phyloP scores from a whole-genome alignment of 1,284 basidiomycete species.

The Pseudozyma thailandica region DNA sequence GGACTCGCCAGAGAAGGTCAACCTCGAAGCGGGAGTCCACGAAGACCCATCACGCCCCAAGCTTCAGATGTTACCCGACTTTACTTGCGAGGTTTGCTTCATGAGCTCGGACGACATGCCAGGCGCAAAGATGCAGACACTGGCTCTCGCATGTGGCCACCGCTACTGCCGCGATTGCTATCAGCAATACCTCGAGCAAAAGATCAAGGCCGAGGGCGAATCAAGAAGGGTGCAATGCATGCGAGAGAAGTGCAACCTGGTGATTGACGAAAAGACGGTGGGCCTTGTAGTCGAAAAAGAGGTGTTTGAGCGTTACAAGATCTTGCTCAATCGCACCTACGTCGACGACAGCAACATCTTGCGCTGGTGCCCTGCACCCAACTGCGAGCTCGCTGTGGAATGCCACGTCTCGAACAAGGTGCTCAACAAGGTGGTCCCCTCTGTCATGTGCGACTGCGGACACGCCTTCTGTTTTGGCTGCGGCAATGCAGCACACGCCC shows the following conservation, averaged over 20 bases:
- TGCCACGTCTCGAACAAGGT: constrained; percentile 75
- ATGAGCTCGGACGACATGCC: constrained; percentile 55
- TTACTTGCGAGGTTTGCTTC: constrained; percentile 65
- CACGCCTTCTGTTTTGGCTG: constrained; percentile 75
- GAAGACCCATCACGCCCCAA: constrained; percentile 55
- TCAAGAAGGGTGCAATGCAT: constrained; percentile 86
- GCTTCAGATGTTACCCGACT: constrained; percentile 47
- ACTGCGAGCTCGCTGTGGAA: constrained; percentile 81
- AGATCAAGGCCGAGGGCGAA: constrained; percentile 91
- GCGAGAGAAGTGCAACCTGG: constrained; percentile 84
- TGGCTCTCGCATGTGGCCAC: constrained; percentile 64
- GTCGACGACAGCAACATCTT: constrained; percentile 85
- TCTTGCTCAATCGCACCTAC: constrained; percentile 87
- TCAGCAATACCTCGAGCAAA: constrained; percentile 82
- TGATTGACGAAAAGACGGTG: constrained; percentile 71
- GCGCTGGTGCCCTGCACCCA: constrained; percentile 86
- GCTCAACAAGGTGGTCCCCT: constrained; percentile 84
- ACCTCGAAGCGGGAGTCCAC: constrained; percentile 61
- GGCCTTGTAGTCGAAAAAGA: constrained; percentile 67
- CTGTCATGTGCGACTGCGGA: constrained; percentile 79
- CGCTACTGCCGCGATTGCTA: constrained; percentile 77
- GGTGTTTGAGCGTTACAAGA: constrained; percentile 74
- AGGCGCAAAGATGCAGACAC: constrained; percentile 53
- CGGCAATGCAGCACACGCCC: constrained; percentile 78
- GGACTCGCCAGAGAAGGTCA: constrained; percentile 62